Evolutionary conservation across 2,329 filamentous ascomycete species (phyloP), one percentile per base, ranked within the genome.

Genomic region (Fusarium sp.): DNA sequence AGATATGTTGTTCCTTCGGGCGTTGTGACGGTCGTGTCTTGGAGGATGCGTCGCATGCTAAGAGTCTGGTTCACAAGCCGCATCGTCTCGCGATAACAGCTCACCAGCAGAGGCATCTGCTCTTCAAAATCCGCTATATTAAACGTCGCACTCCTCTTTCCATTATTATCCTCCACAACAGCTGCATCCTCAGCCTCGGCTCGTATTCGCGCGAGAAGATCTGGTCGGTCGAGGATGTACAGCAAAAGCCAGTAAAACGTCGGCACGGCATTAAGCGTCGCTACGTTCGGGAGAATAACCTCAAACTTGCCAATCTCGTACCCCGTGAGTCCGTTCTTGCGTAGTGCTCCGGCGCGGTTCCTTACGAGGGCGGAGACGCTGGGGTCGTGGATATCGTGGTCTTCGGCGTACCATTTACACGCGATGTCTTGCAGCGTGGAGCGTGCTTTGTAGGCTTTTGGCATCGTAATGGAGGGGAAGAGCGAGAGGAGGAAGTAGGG

Each of bases 61-160:
- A 82, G 76, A 11, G 81, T 78, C 8, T 82, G 81, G 36, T 83
- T 83, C 18, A 75, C 77, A 5, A 87, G 62, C 13, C 87, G 84
- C 62, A 87, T 77, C 0, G 81, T 82, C 73, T 88, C 87, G 30
- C 83, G 82, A 72, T 84, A 87, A 28, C 81, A 81, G 50, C 84
- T 84, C 20, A 85, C 78, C 12, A 89, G 77, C 10, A 87, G 76
- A 0, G 85, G 85, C 52, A 84, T 84, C 11, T 78, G 65, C 3
- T 81, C 75, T 38, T 83, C 81, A 15, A 87, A 80, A 5, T 73
- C 74, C 3, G 77, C 75, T 59, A 83, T 80, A 22, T 85, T 79
- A n/a, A 88, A 78, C 4, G 73, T 79, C 4, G 69, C 73, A 1
- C 38, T 70, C 18, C 28, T 50, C 22, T 26, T 66, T 1, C 52